Conservation (phyloP, 306 rosid genomes). For the Quercus engelmannii region DNA sequence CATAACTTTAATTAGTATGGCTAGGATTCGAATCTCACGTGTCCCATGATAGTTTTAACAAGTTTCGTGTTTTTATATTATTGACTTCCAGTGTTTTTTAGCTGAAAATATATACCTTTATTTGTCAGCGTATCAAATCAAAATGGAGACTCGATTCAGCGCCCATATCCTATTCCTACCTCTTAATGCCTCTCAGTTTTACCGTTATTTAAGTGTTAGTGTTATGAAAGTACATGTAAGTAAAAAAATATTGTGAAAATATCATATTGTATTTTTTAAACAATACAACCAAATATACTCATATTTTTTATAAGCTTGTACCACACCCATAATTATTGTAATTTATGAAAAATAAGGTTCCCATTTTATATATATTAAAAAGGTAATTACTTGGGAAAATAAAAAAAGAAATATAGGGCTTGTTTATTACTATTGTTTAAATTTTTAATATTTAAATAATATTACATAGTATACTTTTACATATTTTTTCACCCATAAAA, state of each 20-base stretch:
- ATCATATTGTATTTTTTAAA: accelerated
- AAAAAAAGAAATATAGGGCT: too few species aligned
- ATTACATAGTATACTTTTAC: too few species aligned
- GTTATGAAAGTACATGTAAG: accelerated
- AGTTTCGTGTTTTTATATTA: background rate
- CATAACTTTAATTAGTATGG: conserved; percentile 4
- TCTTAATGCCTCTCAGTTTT: too few species aligned
- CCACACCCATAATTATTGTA: background rate
- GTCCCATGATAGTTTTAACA: conserved; percentile 11
- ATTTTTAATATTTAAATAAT: too few species aligned
- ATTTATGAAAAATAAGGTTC: background rate
- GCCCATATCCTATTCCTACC: background rate
- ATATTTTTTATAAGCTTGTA: background rate
- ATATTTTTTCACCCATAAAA: accelerated
- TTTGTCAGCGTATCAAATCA: background rate
- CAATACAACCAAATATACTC: accelerated
- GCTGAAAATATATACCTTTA: background rate
- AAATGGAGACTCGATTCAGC: background rate
- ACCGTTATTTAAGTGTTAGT: accelerated
- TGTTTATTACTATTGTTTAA: accelerated
- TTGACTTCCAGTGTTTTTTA: background rate
- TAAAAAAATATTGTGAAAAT: accelerated
- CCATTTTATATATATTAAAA: too few species aligned
- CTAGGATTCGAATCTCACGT: conserved; percentile 35
- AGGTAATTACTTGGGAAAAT: too few species aligned